These are phyloP conservation scores for Oryza longistaminata DNA, from an alignment of 176 grass and related monocot species.

Conservation along the genomic window DNA sequence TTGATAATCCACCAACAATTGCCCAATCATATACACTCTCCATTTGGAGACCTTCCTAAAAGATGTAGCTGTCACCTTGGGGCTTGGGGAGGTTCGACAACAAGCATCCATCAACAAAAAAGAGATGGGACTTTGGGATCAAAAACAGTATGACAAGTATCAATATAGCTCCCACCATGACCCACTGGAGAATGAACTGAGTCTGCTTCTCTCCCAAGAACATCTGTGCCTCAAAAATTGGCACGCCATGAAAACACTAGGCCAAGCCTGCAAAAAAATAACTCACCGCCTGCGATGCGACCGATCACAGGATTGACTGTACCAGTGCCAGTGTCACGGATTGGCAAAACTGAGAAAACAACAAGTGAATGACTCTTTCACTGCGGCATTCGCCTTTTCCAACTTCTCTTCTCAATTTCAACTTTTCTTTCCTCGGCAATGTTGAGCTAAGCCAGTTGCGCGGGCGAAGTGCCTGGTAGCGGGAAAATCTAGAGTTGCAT, in stretches of 20 bases:
- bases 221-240: conserved; percentile 38
- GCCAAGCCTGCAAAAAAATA: conserved; percentile 40
- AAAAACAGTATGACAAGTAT: conserved; percentile 31
- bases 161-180: conserved; percentile 3
- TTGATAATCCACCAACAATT: conserved; percentile 14
- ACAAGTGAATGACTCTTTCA: conserved; percentile 23
- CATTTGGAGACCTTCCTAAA: conserved; percentile 22
- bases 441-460: conserved; percentile 66
- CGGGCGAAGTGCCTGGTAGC: conserved; percentile 63
- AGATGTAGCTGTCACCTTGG: not conserved
- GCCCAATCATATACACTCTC: conserved; percentile 55
- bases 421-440: conserved; percentile 70
- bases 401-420: conserved; percentile 86
- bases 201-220: conserved; percentile 23
- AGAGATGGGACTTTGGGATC: not conserved
- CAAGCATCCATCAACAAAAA: conserved; percentile 13
- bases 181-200: conserved; percentile 14
- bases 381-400: conserved; percentile 52
- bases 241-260: conserved; percentile 31
- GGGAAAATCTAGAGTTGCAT: conserved; percentile 77
- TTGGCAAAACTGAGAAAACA: conserved; percentile 34
- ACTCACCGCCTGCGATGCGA: conserved; percentile 14
- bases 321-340: not conserved
- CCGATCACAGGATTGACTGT: conserved; percentile 29
- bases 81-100: conserved; percentile 9